Evolutionary conservation across 1,139 yeast genomes (phyloP), one percentile per base, ranked within the genome.

Genomic region (Yamadazyma sp.): DNA sequence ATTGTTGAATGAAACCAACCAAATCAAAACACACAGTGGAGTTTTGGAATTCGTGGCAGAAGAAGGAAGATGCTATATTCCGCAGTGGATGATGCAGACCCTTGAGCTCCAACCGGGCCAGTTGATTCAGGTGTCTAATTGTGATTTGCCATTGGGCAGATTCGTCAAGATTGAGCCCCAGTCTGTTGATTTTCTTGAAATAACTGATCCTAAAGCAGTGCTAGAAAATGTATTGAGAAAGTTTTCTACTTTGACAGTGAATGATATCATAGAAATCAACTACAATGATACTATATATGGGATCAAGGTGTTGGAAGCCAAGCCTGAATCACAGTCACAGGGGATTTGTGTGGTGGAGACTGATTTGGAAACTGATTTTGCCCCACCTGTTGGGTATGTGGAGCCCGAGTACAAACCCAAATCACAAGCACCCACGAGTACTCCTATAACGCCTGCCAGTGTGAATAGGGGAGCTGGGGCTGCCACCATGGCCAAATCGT

Each of bases 351-450:
- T 92, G 15, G 89, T 94, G 23, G 99, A 94, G 57, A 94, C 98
- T 0, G 98, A 94, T 67, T 73, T 94, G 47, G 95, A 87, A 45
- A 95, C 97, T 0, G 99, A 94, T 57, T 94, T 94, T 67, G 98
- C 97, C 2, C 96, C 98, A 3, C 99, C 98, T 0, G 96, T 92
- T 4, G 99, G 99, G 0, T 94, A 94, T 55, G 96, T 87, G 21
- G 98, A 92, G 56, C 95, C 95, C 1, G 85, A 80, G 49, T 80
- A 80, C 47, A 64, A 56, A 34, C 75, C 74, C 6, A 52, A 55
- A 35, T 56, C 52, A 0, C 50, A 59, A 14, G 67, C 67, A 40
- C 68, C 78, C 2, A 50, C 64, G 0, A 32, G 24, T 10, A 63
- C 51, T 16, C 61, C 70, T 10, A 67, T 67, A 23, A 57, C 60